A percentile compares a stretch with the other conserved stretches of the same genome.
These are phyloP conservation scores for Calonectria honghensis DNA, from an alignment of 2,329 filamentous ascomycete species.

Conservation along the genomic window DNA sequence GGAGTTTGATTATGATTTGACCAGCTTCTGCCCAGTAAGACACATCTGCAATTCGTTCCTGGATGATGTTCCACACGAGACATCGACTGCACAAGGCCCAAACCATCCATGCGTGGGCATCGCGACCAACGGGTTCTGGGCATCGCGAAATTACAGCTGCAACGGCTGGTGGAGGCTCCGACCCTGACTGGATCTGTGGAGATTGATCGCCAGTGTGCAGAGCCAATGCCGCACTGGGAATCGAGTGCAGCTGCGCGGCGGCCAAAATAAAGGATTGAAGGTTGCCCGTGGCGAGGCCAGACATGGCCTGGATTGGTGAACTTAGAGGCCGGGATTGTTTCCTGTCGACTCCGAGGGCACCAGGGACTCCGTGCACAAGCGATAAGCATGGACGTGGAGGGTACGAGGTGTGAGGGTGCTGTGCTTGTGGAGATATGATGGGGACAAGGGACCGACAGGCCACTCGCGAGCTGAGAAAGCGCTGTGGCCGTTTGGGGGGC, in stretches of 20 bases:
- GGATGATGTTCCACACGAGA: neutral
- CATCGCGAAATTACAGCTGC: constrained; percentile 40
- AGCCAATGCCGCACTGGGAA: constrained; percentile 39
- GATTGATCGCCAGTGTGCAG: constrained; percentile 42
- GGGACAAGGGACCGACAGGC: constrained; percentile 54
- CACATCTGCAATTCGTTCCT: neutral
- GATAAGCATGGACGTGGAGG: constrained; percentile 44
- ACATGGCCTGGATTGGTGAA: constrained; percentile 37
- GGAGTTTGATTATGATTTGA: constrained; percentile 8
- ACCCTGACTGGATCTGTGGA: constrained; percentile 45
- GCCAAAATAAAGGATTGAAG: constrained; percentile 41
- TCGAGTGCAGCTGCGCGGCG: constrained; percentile 43
- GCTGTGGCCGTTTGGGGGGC: constrained; percentile 42
- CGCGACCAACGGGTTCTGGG: constrained; percentile 1
- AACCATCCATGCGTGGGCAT: constrained; percentile 15
- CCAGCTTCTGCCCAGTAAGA: constrained; percentile 1
- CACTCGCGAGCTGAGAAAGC: constrained; percentile 51
- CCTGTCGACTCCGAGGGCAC: constrained; percentile 39
- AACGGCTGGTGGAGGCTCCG: constrained; percentile 28
- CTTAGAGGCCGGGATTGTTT: constrained; percentile 32
- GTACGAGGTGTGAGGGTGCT: constrained; percentile 43
- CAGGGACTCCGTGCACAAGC: constrained; percentile 34
- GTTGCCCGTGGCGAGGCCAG: constrained; percentile 50
- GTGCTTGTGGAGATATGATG: constrained; percentile 47
- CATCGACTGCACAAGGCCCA: constrained; percentile 13